Conservation (phyloP, 2,329 filamentous ascomycete species). For the Colletotrichum karsti region DNA sequence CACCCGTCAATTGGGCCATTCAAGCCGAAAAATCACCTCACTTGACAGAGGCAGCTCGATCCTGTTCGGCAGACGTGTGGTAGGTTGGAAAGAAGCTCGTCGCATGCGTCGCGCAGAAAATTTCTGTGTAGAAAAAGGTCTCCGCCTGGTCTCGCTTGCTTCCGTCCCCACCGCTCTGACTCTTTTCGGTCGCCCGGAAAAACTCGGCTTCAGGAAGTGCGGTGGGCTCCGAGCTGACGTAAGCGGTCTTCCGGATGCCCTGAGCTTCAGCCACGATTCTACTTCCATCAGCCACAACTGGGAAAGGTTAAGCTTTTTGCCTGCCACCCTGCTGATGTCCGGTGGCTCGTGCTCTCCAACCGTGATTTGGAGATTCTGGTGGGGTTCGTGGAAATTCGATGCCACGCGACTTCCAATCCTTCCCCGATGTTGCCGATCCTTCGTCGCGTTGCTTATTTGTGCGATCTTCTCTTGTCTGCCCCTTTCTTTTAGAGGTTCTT, state of each 20-base stretch:
- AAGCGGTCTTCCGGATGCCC: not conserved
- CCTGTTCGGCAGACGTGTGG: slow-evolving; percentile 26
- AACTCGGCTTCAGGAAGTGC: not conserved
- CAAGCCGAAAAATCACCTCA: slow-evolving; percentile 26
- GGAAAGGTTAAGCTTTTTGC: not conserved
- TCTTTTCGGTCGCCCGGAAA: slow-evolving; percentile 8
- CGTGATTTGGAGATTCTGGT: not conserved
- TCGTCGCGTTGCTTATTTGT: not conserved
- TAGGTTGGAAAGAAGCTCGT: not conserved
- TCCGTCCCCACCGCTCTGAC: slow-evolving; percentile 21
- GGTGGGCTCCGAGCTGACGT: not conserved
- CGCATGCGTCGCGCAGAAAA: slow-evolving; percentile 13
- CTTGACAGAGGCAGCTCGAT: slow-evolving; percentile 11
- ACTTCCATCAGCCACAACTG: not conserved
- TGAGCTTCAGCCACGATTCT: not conserved
- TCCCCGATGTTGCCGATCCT: not conserved
- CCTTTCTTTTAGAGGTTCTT: too few species aligned
- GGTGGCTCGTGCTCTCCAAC: slow-evolving; percentile 1
- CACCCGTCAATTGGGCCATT: slow-evolving; percentile 32
- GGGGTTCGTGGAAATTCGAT: slow-evolving; percentile 14
- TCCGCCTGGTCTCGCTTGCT: slow-evolving; percentile 20
- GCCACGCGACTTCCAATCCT: not conserved
- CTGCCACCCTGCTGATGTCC: not conserved
- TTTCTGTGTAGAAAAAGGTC: slow-evolving; percentile 23
- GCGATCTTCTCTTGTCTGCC: not conserved